These are phyloP conservation scores for Albophoma yamanashiensis DNA, from an alignment of 2,329 filamentous ascomycete species.

Conservation along the genomic window DNA sequence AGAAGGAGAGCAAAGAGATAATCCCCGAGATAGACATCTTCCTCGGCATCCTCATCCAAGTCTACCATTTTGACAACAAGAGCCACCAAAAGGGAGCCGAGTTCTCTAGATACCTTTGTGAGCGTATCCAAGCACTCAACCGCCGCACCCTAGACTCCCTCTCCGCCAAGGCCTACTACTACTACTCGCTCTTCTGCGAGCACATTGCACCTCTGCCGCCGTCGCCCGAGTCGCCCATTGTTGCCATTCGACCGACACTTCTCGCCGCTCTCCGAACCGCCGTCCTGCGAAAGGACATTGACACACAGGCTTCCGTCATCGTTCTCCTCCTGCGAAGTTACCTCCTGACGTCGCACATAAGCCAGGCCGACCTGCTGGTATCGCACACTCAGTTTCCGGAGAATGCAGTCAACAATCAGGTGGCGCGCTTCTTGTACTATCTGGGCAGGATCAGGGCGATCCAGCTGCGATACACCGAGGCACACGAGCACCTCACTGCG, in stretches of 20 bases:
- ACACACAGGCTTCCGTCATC: slow-evolving; percentile 94
- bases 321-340: slow-evolving; percentile 94
- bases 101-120: slow-evolving; percentile 75
- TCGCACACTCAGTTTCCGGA: slow-evolving; percentile 93
- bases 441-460: slow-evolving; percentile 92
- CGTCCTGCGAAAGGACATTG: slow-evolving; percentile 92
- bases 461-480: slow-evolving; percentile 93
- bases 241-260: slow-evolving; percentile 75
- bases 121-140: slow-evolving; percentile 81
- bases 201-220: slow-evolving; percentile 78
- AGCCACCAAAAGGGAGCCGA: slow-evolving; percentile 68
- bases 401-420: slow-evolving; percentile 94
- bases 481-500: slow-evolving; percentile 85
- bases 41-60: slow-evolving; percentile 75
- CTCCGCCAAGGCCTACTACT: slow-evolving; percentile 94
- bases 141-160: slow-evolving; percentile 89
- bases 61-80: slow-evolving; percentile 80
- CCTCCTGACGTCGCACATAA: slow-evolving; percentile 89
- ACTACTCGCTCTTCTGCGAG: slow-evolving; percentile 93
- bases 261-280: slow-evolving; percentile 85
- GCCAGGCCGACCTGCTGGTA: slow-evolving; percentile 89
- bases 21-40: slow-evolving; percentile 85
- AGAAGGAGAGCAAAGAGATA: slow-evolving; percentile 63
- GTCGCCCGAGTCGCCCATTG: slow-evolving; percentile 77
- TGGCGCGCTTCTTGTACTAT: slow-evolving; percentile 95